Conservation (phyloP, 805 yeast species). For the Metschnikowia hibisci region DNA sequence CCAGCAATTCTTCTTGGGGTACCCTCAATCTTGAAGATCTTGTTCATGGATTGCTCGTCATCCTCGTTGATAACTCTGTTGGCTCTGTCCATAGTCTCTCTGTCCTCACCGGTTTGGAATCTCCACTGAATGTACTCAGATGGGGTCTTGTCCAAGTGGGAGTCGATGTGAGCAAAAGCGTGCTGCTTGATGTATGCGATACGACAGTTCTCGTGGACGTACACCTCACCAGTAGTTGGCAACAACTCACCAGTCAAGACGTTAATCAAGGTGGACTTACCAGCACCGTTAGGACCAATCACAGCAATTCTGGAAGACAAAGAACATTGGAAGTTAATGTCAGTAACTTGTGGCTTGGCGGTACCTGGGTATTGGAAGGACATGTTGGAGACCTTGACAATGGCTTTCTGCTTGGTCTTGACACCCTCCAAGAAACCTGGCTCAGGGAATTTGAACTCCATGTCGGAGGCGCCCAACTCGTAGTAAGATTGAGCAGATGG, state of each 20-base stretch:
- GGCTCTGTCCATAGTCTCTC: conserved; percentile 99
- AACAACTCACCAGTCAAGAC: conserved; percentile 99
- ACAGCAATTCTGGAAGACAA: conserved; percentile 99
- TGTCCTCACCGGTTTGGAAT: conserved; percentile 99
- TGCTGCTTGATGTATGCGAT: conserved; percentile 99
- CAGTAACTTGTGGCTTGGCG: conserved; percentile 84
- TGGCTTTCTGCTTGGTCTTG: conserved; percentile 99
- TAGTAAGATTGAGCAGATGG: conserved; percentile 98
- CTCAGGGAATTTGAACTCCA: conserved; percentile 97
- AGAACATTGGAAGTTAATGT: conserved; percentile 97
- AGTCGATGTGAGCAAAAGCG: conserved; percentile 99
- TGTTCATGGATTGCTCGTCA: conserved; percentile 98
- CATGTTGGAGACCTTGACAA: conserved; percentile 96
- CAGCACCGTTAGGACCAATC: conserved; percentile 99
- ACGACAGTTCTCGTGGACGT: conserved; percentile 99
- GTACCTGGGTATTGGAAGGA: conserved; percentile 99
- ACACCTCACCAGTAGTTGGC: conserved; percentile 98
- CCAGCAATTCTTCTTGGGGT: conserved; percentile 95
- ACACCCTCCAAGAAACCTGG: conserved; percentile 99
- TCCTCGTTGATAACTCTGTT: conserved; percentile 95
- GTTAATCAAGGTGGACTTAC: conserved; percentile 98
- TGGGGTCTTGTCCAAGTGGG: conserved; percentile 98
- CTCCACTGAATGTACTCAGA: conserved; percentile 99
- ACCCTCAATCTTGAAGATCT: conserved; percentile 98
- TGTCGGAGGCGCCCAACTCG: conserved; percentile 97